phyloP scores from a whole-genome alignment of 1,284 basidiomycete species.

The Cutaneotrichosporon dermatis region DNA sequence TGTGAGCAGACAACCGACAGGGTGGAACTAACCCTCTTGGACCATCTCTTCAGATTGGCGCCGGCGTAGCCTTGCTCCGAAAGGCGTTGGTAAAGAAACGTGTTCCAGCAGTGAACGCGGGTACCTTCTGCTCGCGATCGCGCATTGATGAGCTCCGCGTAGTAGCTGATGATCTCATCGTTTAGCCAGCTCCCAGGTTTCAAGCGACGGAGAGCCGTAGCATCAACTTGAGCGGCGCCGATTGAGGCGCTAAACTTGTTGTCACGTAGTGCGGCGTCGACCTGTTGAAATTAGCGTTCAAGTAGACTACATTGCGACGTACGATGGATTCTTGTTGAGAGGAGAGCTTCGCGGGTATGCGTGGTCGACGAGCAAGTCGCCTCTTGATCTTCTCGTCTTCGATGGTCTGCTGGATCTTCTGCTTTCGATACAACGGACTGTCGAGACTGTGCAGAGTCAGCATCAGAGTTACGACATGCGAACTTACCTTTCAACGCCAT shows the following conservation, averaged over 20 bases:
- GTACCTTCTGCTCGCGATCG: slow-evolving; percentile 36
- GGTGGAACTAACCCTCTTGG: slow-evolving; percentile 66
- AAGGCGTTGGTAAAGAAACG: slow-evolving; percentile 90
- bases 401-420: slow-evolving; percentile 5
- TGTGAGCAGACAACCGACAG: too few species aligned
- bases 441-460: not conserved
- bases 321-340: slow-evolving; percentile 25
- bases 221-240: slow-evolving; percentile 64
- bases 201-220: slow-evolving; percentile 66
- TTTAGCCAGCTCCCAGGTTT: slow-evolving; percentile 80
- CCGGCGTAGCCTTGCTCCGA: slow-evolving; percentile 66
- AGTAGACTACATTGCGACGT: slow-evolving; percentile 5
- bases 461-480: too few species aligned
- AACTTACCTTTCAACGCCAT: too few species aligned
- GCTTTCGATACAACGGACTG: not conserved
- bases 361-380: slow-evolving; percentile 13
- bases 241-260: slow-evolving; percentile 60
- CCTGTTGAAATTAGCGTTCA: slow-evolving; percentile 37
- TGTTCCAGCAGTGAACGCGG: slow-evolving; percentile 67
- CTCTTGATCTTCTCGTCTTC: slow-evolving; percentile 13
- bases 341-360: slow-evolving; percentile 21
- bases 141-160: slow-evolving; percentile 76
- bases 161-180: slow-evolving; percentile 95
- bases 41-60: slow-evolving; percentile 77
- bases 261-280: slow-evolving; percentile 55